Evolutionary conservation across 1,284 basidiomycete species (phyloP).

Genomic region (Microbotryum lychnidis-dioicae): DNA sequence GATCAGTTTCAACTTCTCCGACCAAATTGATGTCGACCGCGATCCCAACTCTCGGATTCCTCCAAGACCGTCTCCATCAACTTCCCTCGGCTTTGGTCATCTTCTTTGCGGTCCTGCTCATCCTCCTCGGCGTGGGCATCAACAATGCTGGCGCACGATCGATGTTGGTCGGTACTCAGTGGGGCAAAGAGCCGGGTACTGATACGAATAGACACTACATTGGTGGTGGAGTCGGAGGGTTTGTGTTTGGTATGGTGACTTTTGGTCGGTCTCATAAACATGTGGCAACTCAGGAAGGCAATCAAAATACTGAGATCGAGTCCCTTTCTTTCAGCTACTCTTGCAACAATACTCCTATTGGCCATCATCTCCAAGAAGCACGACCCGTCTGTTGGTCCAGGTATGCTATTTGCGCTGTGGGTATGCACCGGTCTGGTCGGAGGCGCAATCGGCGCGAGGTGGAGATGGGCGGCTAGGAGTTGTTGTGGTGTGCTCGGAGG

Average conservation of each 20-base stretch:
- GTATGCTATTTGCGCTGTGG: conserved; percentile 6
- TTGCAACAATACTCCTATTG: not conserved
- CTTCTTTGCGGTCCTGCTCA: conserved; percentile 12
- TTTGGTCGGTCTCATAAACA: conserved; percentile 2
- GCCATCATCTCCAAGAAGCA: conserved; percentile 4
- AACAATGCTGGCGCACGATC: conserved; percentile 5
- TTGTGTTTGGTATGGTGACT: not conserved
- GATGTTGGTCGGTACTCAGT: not conserved
- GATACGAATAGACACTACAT: conserved; percentile 5
- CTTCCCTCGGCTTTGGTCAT: conserved; percentile 62
- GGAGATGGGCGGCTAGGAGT: not conserved
- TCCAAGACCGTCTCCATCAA: conserved; percentile 72
- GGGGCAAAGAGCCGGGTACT: not conserved
- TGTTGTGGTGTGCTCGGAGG: not conserved
- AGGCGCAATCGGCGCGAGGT: conserved; percentile 1
- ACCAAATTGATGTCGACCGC: not conserved
- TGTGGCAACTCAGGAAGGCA: too few relatives aligned
- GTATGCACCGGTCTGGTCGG: conserved; percentile 3
- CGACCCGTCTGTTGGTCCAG: conserved; percentile 1
- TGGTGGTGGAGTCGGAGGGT: conserved; percentile 15
- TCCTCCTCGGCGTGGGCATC: conserved; percentile 6
- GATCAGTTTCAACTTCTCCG: not conserved
- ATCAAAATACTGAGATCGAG: too few relatives aligned
- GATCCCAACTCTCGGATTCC: conserved; percentile 38
- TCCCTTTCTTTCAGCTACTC: not conserved